phyloP scores from a whole-genome alignment of 1,284 basidiomycete genomes.

The Tremellales sp. region DNA sequence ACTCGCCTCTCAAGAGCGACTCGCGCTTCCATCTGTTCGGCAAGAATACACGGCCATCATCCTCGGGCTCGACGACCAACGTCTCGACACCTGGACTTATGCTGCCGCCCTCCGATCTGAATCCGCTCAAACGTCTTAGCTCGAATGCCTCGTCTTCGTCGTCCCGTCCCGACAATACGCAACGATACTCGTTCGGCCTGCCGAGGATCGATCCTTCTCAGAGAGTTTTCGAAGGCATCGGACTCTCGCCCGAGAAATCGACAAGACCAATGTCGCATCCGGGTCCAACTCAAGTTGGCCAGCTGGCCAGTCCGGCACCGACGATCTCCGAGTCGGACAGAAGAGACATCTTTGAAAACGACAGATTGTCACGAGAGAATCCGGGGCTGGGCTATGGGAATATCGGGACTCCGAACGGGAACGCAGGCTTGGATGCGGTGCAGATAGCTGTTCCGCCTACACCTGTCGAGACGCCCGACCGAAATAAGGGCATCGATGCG shows the following conservation, averaged over 20 bases:
- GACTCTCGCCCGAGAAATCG: conserved; percentile 20
- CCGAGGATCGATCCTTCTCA: conserved; percentile 28
- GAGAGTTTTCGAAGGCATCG: conserved; percentile 22
- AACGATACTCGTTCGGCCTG: conserved; percentile 38
- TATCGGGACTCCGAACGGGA: background rate
- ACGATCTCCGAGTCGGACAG: no score
- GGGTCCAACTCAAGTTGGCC: no score
- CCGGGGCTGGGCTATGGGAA: background rate
- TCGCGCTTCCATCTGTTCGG: conserved; percentile 9
- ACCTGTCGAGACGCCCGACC: conserved; percentile 3
- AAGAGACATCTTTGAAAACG: no score
- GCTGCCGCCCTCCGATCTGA: background rate
- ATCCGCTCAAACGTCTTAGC: background rate
- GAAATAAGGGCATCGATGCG: conserved; percentile 22
- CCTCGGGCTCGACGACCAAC: conserved; percentile 5
- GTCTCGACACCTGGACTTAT: background rate
- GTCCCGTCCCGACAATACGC: conserved; percentile 6
- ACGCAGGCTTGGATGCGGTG: background rate
- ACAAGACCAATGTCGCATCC: conserved; percentile 1
- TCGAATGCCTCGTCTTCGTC: background rate
- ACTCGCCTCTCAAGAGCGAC: conserved; percentile 7
- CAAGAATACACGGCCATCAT: background rate
- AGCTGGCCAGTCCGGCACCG: no score
- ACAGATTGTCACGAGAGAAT: background rate
- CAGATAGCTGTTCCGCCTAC: background rate